phyloP scores from a whole-genome alignment of 1,284 basidiomycete genomes.

The Pascua sp. region DNA sequence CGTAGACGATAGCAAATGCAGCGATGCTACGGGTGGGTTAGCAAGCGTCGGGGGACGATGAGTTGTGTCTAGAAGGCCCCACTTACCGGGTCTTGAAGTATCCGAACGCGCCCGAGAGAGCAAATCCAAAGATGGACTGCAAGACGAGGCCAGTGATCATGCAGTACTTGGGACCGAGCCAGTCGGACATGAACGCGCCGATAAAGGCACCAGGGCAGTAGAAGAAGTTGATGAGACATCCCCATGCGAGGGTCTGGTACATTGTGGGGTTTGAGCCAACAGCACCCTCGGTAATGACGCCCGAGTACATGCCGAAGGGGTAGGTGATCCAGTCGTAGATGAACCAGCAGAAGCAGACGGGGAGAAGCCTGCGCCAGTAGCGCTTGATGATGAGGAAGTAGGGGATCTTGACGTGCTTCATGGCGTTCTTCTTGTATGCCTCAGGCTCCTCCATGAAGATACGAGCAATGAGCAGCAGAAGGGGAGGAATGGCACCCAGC shows the following conservation, averaged over 20 bases:
- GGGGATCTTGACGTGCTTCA: slow-evolving; percentile 60
- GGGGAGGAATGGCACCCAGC: slow-evolving; percentile 76
- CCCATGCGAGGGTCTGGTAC: slow-evolving; percentile 43
- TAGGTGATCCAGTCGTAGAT: slow-evolving; percentile 56
- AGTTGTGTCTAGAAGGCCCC: neutral
- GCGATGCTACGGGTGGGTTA: slow-evolving; percentile 51
- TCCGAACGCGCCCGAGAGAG: slow-evolving; percentile 74
- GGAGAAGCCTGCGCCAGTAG: slow-evolving; percentile 53
- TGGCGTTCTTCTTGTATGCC: slow-evolving; percentile 53
- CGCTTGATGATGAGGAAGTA: slow-evolving; percentile 74
- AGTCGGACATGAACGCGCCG: slow-evolving; percentile 41
- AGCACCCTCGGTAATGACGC: slow-evolving; percentile 52
- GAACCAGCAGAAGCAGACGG: slow-evolving; percentile 57
- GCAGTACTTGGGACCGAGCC: slow-evolving; percentile 53
- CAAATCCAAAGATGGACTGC: slow-evolving; percentile 77
- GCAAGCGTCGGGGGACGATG: neutral
- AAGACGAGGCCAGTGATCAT: slow-evolving; percentile 70
- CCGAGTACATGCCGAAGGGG: slow-evolving; percentile 79
- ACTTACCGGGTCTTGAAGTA: slow-evolving; percentile 28
- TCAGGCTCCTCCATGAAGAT: slow-evolving; percentile 72
- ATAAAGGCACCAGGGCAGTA: slow-evolving; percentile 47
- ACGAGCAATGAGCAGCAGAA: slow-evolving; percentile 77
- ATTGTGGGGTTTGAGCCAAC: slow-evolving; percentile 28
- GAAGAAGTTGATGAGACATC: slow-evolving; percentile 51
- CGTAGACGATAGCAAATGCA: slow-evolving; percentile 84